Percentiles rank a stretch among this genome's conserved stretches.
phyloP scores from a whole-genome alignment of 2,329 filamentous ascomycete genomes.

The Xylaria sp. region DNA sequence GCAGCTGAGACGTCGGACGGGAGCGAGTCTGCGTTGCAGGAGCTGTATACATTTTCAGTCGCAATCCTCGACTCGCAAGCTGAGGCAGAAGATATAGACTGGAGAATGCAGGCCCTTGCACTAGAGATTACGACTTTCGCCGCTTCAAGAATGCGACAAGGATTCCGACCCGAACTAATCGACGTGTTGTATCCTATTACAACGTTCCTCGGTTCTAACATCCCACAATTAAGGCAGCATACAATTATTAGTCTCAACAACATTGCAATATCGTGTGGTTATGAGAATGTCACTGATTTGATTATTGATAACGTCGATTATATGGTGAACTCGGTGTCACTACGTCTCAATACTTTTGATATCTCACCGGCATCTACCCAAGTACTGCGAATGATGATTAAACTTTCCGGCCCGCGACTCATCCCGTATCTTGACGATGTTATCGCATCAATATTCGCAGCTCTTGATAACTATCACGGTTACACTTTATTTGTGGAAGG shows the following conservation, averaged over 20 bases:
- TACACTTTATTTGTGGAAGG: conserved; percentile 87
- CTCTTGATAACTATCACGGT: conserved; percentile 94
- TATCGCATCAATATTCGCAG: conserved; percentile 88
- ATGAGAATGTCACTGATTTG: conserved; percentile 75
- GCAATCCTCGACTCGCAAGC: conserved; percentile 66
- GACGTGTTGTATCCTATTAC: conserved; percentile 93
- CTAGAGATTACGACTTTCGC: conserved; percentile 83
- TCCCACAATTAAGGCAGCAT: conserved; percentile 76
- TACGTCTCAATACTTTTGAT: conserved; percentile 91
- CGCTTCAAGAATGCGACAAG: conserved; percentile 70
- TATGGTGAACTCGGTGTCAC: conserved; percentile 89
- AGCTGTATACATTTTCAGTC: conserved; percentile 76
- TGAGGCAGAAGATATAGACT: conserved; percentile 65
- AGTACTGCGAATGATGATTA: conserved; percentile 94
- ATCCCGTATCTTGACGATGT: conserved; percentile 93
- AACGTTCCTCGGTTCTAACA: conserved; percentile 81
- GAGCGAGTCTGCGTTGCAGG: conserved; percentile 63
- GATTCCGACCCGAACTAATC: conserved; percentile 86
- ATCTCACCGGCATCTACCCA: conserved; percentile 91
- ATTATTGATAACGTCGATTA: conserved; percentile 95
- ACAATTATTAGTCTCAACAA: conserved; percentile 85
- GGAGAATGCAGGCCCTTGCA: conserved; percentile 80
- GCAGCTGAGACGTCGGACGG: conserved; percentile 52
- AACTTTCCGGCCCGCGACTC: conserved; percentile 80
- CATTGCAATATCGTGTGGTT: conserved; percentile 79